Evolutionary conservation across 148 eudicot species (phyloP).

Genomic region (Chenopodium quinoa): DNA sequence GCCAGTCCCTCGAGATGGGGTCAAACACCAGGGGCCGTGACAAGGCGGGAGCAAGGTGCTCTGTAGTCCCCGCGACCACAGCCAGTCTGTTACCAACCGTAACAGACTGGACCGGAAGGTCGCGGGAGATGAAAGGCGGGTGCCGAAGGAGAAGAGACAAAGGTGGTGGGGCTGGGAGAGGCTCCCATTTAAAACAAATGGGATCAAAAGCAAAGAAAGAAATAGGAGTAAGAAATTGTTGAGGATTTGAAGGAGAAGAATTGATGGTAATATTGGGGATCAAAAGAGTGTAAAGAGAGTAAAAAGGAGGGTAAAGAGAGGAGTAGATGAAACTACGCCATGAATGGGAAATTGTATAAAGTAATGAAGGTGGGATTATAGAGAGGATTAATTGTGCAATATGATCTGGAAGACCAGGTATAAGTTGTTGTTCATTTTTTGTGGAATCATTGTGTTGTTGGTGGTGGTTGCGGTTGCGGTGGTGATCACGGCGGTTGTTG

Average conservation of each 20-base stretch:
- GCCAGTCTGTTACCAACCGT: constrained; percentile 36
- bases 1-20: constrained; percentile 41
- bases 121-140: constrained; percentile 65
- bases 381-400: constrained; percentile 57
- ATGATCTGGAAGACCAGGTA: constrained; percentile 74
- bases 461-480: too few relatives aligned
- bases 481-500: neutral
- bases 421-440: constrained; percentile 16
- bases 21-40: constrained; percentile 54
- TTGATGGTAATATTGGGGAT: constrained; percentile 10
- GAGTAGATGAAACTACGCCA: constrained; percentile 72
- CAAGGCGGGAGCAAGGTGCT: constrained; percentile 50
- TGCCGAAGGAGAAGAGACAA: constrained; percentile 47
- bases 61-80: constrained; percentile 60
- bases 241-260: neutral
- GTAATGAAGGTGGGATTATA: constrained; percentile 42
- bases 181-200: constrained; percentile 40
- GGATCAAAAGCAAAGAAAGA: constrained; percentile 46
- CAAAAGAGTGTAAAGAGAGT: constrained; percentile 54
- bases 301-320: constrained; percentile 58
- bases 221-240: constrained; percentile 16
- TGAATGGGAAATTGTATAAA: constrained; percentile 50
- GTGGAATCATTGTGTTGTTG: neutral
- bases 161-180: constrained; percentile 52
- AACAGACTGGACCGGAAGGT: constrained; percentile 61